These are phyloP conservation scores for Penicillium daleae DNA, from an alignment of 495 filamentous ascomycete species.

Conservation along the genomic window DNA sequence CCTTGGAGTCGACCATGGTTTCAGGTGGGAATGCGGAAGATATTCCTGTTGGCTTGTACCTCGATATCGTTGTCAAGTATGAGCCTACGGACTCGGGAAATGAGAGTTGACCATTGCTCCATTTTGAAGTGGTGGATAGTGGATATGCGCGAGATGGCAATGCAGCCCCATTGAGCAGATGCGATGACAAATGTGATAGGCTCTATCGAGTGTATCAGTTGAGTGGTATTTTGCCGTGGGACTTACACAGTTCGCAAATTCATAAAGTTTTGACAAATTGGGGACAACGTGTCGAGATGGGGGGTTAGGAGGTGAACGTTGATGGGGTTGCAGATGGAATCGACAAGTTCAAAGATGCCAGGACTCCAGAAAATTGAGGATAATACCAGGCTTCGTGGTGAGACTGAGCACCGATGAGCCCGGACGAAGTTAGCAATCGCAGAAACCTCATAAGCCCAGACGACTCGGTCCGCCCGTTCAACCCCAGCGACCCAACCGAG, in stretches of 20 bases:
- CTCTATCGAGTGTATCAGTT: background rate
- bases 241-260: conserved; percentile 5
- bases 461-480: conserved; percentile 4
- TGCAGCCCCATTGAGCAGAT: too few species aligned
- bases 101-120: conserved; percentile 7
- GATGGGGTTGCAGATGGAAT: conserved; percentile 19
- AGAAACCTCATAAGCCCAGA: conserved; percentile 24
- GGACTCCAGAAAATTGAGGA: too few species aligned
- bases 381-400: too few species aligned
- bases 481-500: background rate
- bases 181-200: background rate
- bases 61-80: too few species aligned
- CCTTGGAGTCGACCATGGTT: too few species aligned
- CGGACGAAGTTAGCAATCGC: conserved; percentile 32
- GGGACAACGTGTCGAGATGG: conserved; percentile 15
- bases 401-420: conserved; percentile 20
- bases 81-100: conserved; percentile 15
- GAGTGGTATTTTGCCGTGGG: conserved; percentile 6
- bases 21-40: too few species aligned
- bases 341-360: conserved; percentile 20
- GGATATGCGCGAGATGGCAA: background rate
- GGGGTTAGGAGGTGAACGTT: conserved; percentile 18
- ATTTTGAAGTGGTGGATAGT: conserved; percentile 12
- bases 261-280: conserved; percentile 17
- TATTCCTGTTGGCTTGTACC: too few species aligned